Base-by-base conservation (phyloP, 257 asterid species). In the Ilex asprella region DNA sequence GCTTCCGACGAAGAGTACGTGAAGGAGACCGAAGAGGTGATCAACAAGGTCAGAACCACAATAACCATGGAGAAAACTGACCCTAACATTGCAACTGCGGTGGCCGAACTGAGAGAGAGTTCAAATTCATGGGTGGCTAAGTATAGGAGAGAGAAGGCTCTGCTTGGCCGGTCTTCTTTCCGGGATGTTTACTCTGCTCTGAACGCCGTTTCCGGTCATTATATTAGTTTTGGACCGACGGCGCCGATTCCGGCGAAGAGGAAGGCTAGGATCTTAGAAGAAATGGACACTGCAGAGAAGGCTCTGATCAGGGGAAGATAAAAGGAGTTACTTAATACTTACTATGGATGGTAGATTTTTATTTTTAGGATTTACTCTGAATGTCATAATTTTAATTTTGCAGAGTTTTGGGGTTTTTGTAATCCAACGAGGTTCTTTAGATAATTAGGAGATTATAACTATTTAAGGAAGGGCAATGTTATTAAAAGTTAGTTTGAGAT, bases 81-180 rank as follows among this genome's bases (percentile, higher is more conserved):
- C n/a, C 52, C 52, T 3, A 46, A 46, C 13, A 46, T 46, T 2
- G 52, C 13, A 1, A 12, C 52, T 10, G 52, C 52, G 3, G 52
- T 46, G 52, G 52, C 52, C 10, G 52, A 46, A 10, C 52, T 46
- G 4, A 46, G 52, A 46, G 13, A 46, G 13, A 46, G 12, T 10
- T 46, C 52, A 14, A 46, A 46, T 46, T 46, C 52, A 46, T 46
- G 52, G 52, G 52, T 46, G 52, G 52, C 52, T 46, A 46, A 46
- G 52, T 46, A 46, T 12, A 46, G 52, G 52, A 46, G 52, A 14
- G 52, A 46, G n/a, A 46, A 46, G 52, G 52, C 13, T 46, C n/a
- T 46, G 52, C 52, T 46, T 46, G 52, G 52, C 52, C 13, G 52
- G 52, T 14, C 52, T 46, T 46, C 52, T 3, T 46, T 46, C n/a